Evolutionary conservation across 2,329 filamentous ascomycete genomes (phyloP).

Genomic region (Ascochyta pisi): DNA sequence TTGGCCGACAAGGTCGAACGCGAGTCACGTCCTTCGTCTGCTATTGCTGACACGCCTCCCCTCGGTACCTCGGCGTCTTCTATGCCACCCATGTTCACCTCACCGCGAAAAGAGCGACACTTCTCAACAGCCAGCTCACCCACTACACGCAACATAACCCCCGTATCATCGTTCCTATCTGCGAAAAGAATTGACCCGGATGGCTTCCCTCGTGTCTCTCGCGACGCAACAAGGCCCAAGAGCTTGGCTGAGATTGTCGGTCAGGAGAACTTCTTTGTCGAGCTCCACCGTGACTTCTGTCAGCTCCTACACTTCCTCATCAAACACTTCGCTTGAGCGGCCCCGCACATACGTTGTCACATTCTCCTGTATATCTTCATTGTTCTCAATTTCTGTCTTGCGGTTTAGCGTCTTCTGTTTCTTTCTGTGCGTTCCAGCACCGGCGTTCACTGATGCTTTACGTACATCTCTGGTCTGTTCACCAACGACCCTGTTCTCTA

Average conservation of each 20-base stretch:
- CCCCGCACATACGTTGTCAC: slow-evolving; percentile 18
- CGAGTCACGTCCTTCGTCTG: slow-evolving; percentile 44
- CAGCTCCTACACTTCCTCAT: slow-evolving; percentile 48
- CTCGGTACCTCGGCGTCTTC: slow-evolving; percentile 41
- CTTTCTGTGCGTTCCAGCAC: slow-evolving; percentile 23
- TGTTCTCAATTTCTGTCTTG: slow-evolving; percentile 24
- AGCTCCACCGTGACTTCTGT: slow-evolving; percentile 62
- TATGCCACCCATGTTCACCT: slow-evolving; percentile 35
- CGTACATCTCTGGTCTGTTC: slow-evolving; percentile 10
- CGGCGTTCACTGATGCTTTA: slow-evolving; percentile 20
- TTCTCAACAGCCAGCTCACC: slow-evolving; percentile 41
- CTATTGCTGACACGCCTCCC: slow-evolving; percentile 39
- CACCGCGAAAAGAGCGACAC: slow-evolving; percentile 38
- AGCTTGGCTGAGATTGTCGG: slow-evolving; percentile 66
- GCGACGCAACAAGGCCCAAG: slow-evolving; percentile 60
- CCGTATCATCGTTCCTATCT: slow-evolving; percentile 65
- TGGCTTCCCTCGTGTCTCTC: slow-evolving; percentile 60
- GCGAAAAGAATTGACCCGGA: slow-evolving; percentile 63
- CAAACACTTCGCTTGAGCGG: slow-evolving; percentile 46
- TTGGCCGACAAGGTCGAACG: slow-evolving; percentile 50
- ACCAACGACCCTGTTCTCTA: slow-evolving; percentile 7
- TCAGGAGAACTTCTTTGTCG: slow-evolving; percentile 64
- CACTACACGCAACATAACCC: slow-evolving; percentile 56
- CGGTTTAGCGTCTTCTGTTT: slow-evolving; percentile 32
- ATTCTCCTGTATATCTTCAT: slow-evolving; percentile 29